Percentiles rank a stretch among this genome's conserved stretches.
phyloP scores from a whole-genome alignment of 108 stramenopile species.

The Nitzschia putrida region DNA sequence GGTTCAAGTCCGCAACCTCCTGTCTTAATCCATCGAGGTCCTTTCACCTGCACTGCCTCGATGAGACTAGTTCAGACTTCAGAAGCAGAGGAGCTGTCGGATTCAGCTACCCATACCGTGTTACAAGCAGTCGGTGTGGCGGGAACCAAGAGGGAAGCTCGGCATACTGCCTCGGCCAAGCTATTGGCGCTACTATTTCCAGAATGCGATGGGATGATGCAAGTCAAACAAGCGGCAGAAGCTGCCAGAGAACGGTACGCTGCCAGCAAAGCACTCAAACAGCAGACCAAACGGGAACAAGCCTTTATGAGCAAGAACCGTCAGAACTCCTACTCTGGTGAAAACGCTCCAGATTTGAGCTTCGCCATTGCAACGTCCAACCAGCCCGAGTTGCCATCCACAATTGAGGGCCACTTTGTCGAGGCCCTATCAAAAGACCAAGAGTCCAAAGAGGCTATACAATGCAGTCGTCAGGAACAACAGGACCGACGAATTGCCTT shows the following conservation, averaged over 20 bases:
- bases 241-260: conserved; percentile 71
- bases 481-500: conserved; percentile 34
- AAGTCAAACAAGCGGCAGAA: conserved; percentile 86
- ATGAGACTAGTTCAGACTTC: conserved; percentile 27
- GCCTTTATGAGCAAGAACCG: conserved; percentile 19
- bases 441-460: conserved; percentile 3
- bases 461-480: conserved; percentile 46
- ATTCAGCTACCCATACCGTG: conserved; percentile 24
- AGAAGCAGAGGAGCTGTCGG: background rate
- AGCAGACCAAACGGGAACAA: conserved; percentile 35
- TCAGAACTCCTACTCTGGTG: background rate
- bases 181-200: conserved; percentile 79
- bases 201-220: conserved; percentile 68
- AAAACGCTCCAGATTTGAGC: background rate
- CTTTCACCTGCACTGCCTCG: conserved; percentile 54
- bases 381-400: conserved; percentile 8
- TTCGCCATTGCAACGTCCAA: conserved; percentile 20
- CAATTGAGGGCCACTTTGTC: conserved; percentile 9
- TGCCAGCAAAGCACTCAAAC: conserved; percentile 52
- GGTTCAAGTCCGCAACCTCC: background rate
- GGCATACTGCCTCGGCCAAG: conserved; percentile 80
- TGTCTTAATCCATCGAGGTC: conserved; percentile 41
- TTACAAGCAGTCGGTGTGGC: conserved; percentile 61
- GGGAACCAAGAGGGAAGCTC: conserved; percentile 78
- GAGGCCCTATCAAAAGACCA: conserved; percentile 6